Base-by-base conservation (phyloP, 2,329 filamentous ascomycete genomes). In the Colletotrichum trifolii region DNA sequence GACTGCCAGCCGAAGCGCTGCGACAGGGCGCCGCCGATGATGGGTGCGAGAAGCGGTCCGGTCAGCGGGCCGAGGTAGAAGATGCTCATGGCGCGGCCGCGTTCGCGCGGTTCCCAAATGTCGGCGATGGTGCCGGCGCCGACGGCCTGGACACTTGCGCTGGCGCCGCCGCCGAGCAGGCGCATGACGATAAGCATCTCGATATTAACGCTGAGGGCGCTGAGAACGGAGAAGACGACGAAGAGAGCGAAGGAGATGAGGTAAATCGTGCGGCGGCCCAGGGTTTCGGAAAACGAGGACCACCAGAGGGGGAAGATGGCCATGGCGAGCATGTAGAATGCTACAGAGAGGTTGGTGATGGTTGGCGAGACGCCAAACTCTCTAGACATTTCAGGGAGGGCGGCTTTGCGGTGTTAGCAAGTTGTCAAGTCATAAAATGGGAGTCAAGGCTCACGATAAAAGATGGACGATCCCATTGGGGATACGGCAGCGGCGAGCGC, bases 281-380 rank as follows among this genome's bases (percentile, higher is more conserved):
- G 77, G 1, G 82, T 82, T 71, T 96, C 93, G 8, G 90, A 93
- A 72, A 96, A 94, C 2, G 89, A 90, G 1, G 90, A 93, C 91
- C 91, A 96, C 92, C 92, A 96, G 1, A 96, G 82, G 0, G 93
- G 93, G 69, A 94, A 95, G 48, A 96, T 92, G 60, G 89, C 87
- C 91, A 96, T 93, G 70, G 86, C 82, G 5, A 96, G 82, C 91
- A 96, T 93, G 75, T 94, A 96, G 62, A 95, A 77, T 0, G 92
- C 90, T 1, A 96, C 86, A 0, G 90, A 90, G 62, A 96, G 73
- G 75, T 96, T 96, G 60, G 89, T 88, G 13, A 92, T 79, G 1
- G 91, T 91, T 12, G 86, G 77, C 0, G 85, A 85, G 11, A 88
- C 83, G 68, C 89, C 69, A 47, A 96, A 81, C 25, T 91, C 87